A percentile compares a stretch with the other conserved stretches of the same genome.
phyloP scores from a whole-genome alignment of 805 yeast genomes.

The Ogataea salicorniae region DNA sequence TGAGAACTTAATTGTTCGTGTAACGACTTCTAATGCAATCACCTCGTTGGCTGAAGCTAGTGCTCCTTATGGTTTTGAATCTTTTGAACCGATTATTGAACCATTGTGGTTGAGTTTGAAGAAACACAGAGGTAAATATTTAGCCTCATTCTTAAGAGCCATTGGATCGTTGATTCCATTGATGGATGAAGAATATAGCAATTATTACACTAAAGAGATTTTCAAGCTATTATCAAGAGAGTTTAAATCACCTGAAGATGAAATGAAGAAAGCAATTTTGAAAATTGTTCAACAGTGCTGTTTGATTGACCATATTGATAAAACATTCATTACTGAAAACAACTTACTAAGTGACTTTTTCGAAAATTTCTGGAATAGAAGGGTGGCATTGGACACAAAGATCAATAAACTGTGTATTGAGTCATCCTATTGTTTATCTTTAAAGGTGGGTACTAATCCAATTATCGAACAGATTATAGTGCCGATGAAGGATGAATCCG shows the following conservation, averaged over 20 bases:
- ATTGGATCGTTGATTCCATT: slow-evolving; percentile 78
- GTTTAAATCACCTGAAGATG: slow-evolving; percentile 79
- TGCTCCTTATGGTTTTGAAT: slow-evolving; percentile 84
- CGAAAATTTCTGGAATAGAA: slow-evolving; percentile 72
- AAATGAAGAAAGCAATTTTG: slow-evolving; percentile 72
- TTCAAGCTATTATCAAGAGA: slow-evolving; percentile 65
- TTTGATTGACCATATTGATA: slow-evolving; percentile 51
- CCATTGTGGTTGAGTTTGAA: slow-evolving; percentile 78
- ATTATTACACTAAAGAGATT: slow-evolving; percentile 71
- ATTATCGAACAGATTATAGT: slow-evolving; percentile 53
- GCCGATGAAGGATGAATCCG: slow-evolving; percentile 76
- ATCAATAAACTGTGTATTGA: slow-evolving; percentile 58
- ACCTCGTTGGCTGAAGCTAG: slow-evolving; percentile 76
- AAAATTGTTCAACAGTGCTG: slow-evolving; percentile 65
- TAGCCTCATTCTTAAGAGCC: slow-evolving; percentile 73
- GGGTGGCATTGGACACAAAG: slow-evolving; percentile 66
- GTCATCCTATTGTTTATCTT: slow-evolving; percentile 63
- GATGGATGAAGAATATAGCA: slow-evolving; percentile 79
- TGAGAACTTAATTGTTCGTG: slow-evolving; percentile 62
- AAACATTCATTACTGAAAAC: slow-evolving; percentile 42
- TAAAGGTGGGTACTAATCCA: slow-evolving; percentile 58
- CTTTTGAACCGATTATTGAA: slow-evolving; percentile 69
- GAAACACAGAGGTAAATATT: slow-evolving; percentile 68
- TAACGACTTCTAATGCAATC: slow-evolving; percentile 65
- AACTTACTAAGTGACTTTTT: slow-evolving; percentile 56